These are phyloP conservation scores for Catharanthus roseus DNA, from an alignment of 257 asterid species.

Conservation along the genomic window DNA sequence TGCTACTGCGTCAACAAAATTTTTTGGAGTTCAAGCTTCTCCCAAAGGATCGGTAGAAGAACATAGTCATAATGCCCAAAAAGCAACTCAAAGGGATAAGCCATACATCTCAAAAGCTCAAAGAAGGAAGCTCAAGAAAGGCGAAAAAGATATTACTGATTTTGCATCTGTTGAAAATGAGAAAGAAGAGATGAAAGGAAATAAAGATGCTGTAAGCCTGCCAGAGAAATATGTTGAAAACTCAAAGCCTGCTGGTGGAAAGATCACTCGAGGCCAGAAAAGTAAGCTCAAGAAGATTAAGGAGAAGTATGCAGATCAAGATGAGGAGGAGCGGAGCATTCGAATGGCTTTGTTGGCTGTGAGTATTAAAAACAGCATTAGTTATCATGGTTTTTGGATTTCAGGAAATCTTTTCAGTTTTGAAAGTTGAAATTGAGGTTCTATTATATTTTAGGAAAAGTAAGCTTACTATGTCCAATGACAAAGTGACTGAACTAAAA, in stretches of 20 bases:
- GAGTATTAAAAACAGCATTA: conserved; percentile 8
- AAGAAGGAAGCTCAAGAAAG: conserved; percentile 92
- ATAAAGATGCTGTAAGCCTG: conserved; percentile 24
- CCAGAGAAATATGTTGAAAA: conserved; percentile 29
- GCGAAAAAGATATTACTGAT: conserved; percentile 43
- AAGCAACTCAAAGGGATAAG: conserved; percentile 55
- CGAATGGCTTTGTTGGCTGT: conserved; percentile 84
- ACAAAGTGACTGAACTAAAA: neutral
- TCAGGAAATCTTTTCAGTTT: neutral
- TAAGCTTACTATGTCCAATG: neutral
- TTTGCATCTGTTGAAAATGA: conserved; percentile 29
- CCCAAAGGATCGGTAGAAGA: conserved; percentile 33
- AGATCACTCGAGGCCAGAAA: conserved; percentile 83
- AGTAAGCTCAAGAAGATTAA: conserved; percentile 89
- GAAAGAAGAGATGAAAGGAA: conserved; percentile 33
- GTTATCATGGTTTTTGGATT: neutral
- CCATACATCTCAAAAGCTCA: conserved; percentile 87
- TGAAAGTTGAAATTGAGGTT: neutral
- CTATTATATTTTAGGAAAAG: neutral
- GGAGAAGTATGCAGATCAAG: conserved; percentile 98
- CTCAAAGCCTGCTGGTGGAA: conserved; percentile 45
- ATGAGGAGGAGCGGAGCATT: conserved; percentile 89
- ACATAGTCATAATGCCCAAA: conserved; percentile 31
- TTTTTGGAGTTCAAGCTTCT: conserved; percentile 51
- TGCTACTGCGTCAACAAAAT: conserved; percentile 53